Base-by-base conservation (phyloP, 73 alveolate genomes). In the Paramecium sonneborni region DNA sequence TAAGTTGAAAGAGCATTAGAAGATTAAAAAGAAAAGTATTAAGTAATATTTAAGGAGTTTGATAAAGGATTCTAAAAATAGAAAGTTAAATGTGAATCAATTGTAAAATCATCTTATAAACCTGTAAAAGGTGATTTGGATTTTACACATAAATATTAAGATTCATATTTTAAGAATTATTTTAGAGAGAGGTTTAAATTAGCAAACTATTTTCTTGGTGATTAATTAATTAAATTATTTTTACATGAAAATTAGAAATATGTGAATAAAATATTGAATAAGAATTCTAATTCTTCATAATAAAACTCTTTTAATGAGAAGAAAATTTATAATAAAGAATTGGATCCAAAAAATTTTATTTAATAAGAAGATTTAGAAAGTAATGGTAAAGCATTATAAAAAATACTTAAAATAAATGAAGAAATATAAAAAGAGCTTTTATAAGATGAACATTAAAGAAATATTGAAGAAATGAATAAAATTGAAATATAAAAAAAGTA, bases 361-460 rank as follows among this genome's bases (percentile, higher is more conserved):
- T 28, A 84, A 28, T 46, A 37, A 41, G 69, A 88, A 10, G 87
- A 88, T 44, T 56, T 69, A 18, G 94, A 88, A 88, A 52, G 87
- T 26, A 88, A 79, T 10, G 74, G 90, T 3, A 79, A 34, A 9
- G 90, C 94, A 11, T 58, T 88, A 30, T 24, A 88, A 28, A 88
- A 88, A 12, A 72, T 88, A 30, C 34, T 88, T n/a, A 88, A 70
- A 88, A 70, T 88, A 68, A 88, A 88, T 48, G 37, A 88, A 70
- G 94, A 88, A 88, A 88, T 88, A 14, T 8, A 88, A 88, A 24
- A 62, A 57, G 87, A 69, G 28, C 24, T 88, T 4, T 28, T 88
- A 30, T 84, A 88, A 26, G 94, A 88, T 37, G 94, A 88, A 35
- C 94, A 88, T 43, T 44, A 70, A 67, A 62, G 84, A 39, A 88